phyloP scores from a whole-genome alignment of 257 asterid species.

The Solanum rostratum region DNA sequence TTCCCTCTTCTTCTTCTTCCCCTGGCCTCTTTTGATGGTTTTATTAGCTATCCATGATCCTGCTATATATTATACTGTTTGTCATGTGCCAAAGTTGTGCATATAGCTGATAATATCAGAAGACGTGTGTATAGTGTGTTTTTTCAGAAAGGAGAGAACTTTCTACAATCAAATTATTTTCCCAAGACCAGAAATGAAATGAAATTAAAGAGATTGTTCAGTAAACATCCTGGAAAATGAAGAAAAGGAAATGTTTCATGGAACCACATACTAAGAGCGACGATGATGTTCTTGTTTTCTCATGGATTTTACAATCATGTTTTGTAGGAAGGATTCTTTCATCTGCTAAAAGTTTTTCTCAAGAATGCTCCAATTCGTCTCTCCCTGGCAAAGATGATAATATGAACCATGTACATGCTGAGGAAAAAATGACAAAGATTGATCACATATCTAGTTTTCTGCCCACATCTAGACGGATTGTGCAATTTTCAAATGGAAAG shows the following conservation, averaged over 20 bases:
- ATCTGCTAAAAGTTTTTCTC: slow-evolving; percentile 27
- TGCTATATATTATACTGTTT: not conserved
- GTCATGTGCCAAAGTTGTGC: not conserved
- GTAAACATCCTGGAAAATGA: not conserved
- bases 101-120: not conserved
- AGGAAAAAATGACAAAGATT: slow-evolving; percentile 21
- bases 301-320: not conserved
- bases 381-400: slow-evolving; percentile 17
- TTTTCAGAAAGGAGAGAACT: not conserved
- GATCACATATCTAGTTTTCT: slow-evolving; percentile 67
- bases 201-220: not conserved
- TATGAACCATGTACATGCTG: slow-evolving; percentile 10
- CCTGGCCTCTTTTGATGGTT: not conserved
- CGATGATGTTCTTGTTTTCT: not conserved
- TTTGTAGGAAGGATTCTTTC: slow-evolving; percentile 76
- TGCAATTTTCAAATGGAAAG: slow-evolving; percentile 88
- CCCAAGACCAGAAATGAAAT: not conserved
- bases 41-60: not conserved
- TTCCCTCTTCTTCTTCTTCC: not conserved
- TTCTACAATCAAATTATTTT: not conserved
- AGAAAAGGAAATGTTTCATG: not conserved
- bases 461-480: slow-evolving; percentile 90
- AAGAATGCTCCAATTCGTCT: slow-evolving; percentile 16
- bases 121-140: not conserved
- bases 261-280: not conserved